Evolutionary conservation across 2,329 filamentous ascomycete species (phyloP).

Genomic region (Monilinia laxa): DNA sequence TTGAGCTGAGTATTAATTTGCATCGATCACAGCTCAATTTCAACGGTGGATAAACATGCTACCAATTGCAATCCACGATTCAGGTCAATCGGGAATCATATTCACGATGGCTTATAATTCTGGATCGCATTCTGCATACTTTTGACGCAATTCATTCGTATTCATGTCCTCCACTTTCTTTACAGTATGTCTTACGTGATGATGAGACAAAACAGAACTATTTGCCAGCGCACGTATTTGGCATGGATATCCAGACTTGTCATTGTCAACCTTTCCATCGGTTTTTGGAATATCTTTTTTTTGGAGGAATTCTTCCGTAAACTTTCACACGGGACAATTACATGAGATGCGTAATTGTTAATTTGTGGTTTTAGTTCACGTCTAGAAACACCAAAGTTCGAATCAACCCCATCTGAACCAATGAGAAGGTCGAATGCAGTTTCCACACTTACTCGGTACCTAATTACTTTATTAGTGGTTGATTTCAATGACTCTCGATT

Average conservation of each 20-base stretch:
- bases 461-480: background rate
- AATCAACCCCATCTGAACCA: conserved; percentile 44
- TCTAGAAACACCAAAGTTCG: conserved; percentile 43
- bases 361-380: conserved; percentile 44
- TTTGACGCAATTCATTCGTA: background rate
- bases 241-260: conserved; percentile 47
- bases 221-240: conserved; percentile 39
- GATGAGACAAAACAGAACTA: conserved; percentile 47
- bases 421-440: conserved; percentile 44
- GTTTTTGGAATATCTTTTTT: conserved; percentile 30
- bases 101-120: background rate
- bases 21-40: too few species aligned
- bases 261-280: conserved; percentile 44
- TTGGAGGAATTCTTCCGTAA: conserved; percentile 44
- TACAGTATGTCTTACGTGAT: conserved; percentile 35
- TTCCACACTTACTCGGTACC: conserved; percentile 32
- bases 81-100: too few species aligned
- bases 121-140: background rate
- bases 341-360: conserved; percentile 47
- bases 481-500: background rate
- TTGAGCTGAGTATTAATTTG: too few species aligned
- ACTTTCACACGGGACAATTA: conserved; percentile 45
- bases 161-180: background rate
- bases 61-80: too few species aligned
- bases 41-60: too few species aligned